These are phyloP conservation scores for Gossypium raimondii DNA, from an alignment of 345 rosid genomes.

Conservation along the genomic window DNA sequence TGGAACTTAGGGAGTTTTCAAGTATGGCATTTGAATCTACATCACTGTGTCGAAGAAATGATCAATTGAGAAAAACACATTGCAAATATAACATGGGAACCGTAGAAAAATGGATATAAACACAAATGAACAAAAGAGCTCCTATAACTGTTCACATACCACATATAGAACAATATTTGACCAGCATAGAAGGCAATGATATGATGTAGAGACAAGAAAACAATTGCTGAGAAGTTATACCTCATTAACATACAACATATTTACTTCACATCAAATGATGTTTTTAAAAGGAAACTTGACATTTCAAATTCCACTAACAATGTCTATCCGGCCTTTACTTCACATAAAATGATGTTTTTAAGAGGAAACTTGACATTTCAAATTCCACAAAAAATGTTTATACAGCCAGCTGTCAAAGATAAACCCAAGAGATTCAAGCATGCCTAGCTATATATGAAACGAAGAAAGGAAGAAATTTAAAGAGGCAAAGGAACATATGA, in stretches of 20 bases:
- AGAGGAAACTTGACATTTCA: neutral
- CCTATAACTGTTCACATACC: neutral
- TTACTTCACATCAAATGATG: neutral
- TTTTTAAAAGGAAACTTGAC: neutral
- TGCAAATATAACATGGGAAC: slow-evolving; percentile 6
- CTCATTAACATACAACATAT: neutral
- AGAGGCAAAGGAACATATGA: neutral
- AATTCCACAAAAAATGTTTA: neutral
- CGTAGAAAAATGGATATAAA: neutral
- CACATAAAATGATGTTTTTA: neutral
- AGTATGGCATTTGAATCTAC: slow-evolving; percentile 73
- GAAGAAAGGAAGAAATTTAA: neutral
- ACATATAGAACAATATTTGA: neutral
- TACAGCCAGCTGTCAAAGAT: neutral
- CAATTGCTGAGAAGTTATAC: neutral
- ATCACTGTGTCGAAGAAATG: slow-evolving; percentile 47
- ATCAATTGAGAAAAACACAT: slow-evolving; percentile 8
- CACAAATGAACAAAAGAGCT: neutral
- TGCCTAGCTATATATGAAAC: neutral
- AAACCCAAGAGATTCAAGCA: neutral
- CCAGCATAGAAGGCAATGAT: neutral
- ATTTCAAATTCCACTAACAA: neutral
- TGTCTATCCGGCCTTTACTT: neutral
- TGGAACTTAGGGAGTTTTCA: slow-evolving; percentile 82
- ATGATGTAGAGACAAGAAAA: neutral